Percentiles rank a stretch among this genome's conserved stretches.
Conservation (phyloP, 306 rosid genomes). For the Mimosa bimucronata region DNA sequence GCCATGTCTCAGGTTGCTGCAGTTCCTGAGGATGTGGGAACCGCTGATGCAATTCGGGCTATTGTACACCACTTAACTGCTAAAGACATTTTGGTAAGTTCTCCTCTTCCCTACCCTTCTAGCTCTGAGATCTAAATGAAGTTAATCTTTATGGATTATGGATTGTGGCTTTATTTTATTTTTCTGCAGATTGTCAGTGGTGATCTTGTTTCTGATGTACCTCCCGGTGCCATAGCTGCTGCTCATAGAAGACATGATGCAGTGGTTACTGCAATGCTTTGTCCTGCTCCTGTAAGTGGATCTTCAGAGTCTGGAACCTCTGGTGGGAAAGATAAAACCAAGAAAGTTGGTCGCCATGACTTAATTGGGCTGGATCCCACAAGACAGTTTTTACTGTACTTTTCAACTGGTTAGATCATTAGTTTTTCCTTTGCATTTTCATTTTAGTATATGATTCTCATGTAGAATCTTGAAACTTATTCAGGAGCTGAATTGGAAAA, state of each 20-base stretch:
- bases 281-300: constrained; percentile 89
- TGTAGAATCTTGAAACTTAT: constrained; percentile 39
- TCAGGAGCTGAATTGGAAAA: constrained; percentile 86
- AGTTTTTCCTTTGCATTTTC: constrained; percentile 11
- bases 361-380: constrained; percentile 92
- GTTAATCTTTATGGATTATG: constrained; percentile 39
- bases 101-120: constrained; percentile 10
- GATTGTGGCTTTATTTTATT: constrained; percentile 35
- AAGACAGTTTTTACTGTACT: constrained; percentile 79
- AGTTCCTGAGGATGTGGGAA: constrained; percentile 96
- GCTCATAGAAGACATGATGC: constrained; percentile 96
- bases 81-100: constrained; percentile 78
- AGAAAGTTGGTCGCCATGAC: constrained; percentile 78
- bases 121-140: constrained; percentile 19
- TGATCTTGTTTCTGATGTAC: constrained; percentile 95
- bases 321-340: constrained; percentile 90
- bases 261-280: constrained; percentile 89
- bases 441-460: constrained; percentile 34
- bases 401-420: constrained; percentile 75
- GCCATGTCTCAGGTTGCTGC: constrained; percentile 75
- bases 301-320: constrained; percentile 80
- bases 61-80: constrained; percentile 81
- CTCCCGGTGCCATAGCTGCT: constrained; percentile 96
- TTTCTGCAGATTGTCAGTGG: constrained; percentile 92
- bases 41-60: constrained; percentile 94